Conservation (phyloP, 768 basidiomycete species). For the Tulasnella sp. region DNA sequence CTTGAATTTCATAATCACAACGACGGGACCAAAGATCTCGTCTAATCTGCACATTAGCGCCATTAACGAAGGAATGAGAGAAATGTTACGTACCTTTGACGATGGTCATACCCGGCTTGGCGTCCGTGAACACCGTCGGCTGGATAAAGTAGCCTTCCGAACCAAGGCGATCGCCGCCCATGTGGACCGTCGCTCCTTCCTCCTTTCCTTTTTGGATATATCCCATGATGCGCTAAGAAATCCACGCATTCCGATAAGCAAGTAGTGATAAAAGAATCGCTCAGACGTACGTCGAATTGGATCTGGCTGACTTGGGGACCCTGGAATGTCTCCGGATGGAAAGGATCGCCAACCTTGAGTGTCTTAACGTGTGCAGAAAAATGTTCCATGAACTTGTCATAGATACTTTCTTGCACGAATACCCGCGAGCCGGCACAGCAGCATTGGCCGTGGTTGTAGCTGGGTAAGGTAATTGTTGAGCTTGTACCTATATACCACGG, state of each 20-base stretch:
- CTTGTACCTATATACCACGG: background rate
- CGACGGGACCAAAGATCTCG: slow-evolving; percentile 66
- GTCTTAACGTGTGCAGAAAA: slow-evolving; percentile 43
- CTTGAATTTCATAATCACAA: slow-evolving; percentile 61
- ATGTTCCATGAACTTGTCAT: slow-evolving; percentile 56
- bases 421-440: slow-evolving; percentile 76
- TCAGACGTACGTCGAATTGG: slow-evolving; percentile 50
- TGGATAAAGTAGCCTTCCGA: slow-evolving; percentile 30
- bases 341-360: slow-evolving; percentile 62
- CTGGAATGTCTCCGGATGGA: slow-evolving; percentile 44
- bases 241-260: slow-evolving; percentile 11
- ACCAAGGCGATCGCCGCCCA: slow-evolving; percentile 51
- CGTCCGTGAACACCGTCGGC: slow-evolving; percentile 65
- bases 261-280: background rate
- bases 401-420: slow-evolving; percentile 65
- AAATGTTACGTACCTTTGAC: slow-evolving; percentile 26
- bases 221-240: slow-evolving; percentile 49
- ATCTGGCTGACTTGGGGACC: slow-evolving; percentile 61
- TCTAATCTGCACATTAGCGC: slow-evolving; percentile 25
- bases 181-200: slow-evolving; percentile 53
- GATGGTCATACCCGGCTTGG: slow-evolving; percentile 58
- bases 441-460: slow-evolving; percentile 63
- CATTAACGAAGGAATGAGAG: background rate
- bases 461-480: slow-evolving; percentile 23
- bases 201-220: slow-evolving; percentile 68